Evolutionary conservation across 2,329 filamentous ascomycete species (phyloP).

Genomic region (Colletotrichum sansevieriae): DNA sequence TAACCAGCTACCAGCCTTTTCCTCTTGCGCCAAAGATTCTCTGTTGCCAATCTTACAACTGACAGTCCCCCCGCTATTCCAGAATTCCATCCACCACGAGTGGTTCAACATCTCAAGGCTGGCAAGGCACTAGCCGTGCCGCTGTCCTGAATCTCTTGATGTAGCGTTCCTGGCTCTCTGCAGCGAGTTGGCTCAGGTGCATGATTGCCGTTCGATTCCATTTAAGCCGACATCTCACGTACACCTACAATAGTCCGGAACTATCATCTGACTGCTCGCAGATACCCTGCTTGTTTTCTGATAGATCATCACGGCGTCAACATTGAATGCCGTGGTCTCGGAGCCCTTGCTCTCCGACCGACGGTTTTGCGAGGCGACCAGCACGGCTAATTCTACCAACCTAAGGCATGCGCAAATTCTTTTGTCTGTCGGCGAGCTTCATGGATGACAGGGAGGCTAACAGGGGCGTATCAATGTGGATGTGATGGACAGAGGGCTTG

Average conservation of each 20-base stretch:
- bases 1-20: slow-evolving; percentile 24
- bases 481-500: slow-evolving; percentile 27
- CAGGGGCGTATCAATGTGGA: slow-evolving; percentile 24
- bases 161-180: too few species aligned
- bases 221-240: background rate
- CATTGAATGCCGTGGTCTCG: background rate
- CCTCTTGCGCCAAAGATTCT: slow-evolving; percentile 21
- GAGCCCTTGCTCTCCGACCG: background rate
- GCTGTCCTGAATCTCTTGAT: too few species aligned
- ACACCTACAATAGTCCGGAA: background rate
- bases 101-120: background rate
- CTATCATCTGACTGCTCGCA: slow-evolving; percentile 17
- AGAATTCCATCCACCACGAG: too few species aligned
- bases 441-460: background rate
- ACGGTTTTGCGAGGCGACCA: background rate
- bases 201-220: background rate
- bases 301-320: background rate
- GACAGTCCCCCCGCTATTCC: background rate
- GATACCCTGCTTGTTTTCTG: background rate
- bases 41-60: slow-evolving; percentile 22
- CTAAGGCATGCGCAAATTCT: slow-evolving; percentile 7
- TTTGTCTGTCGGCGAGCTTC: background rate
- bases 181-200: background rate
- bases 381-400: background rate
- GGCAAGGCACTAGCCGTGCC: background rate